phyloP scores from a whole-genome alignment of 176 grass and related monocot species.

The Oryza glumipatula region DNA sequence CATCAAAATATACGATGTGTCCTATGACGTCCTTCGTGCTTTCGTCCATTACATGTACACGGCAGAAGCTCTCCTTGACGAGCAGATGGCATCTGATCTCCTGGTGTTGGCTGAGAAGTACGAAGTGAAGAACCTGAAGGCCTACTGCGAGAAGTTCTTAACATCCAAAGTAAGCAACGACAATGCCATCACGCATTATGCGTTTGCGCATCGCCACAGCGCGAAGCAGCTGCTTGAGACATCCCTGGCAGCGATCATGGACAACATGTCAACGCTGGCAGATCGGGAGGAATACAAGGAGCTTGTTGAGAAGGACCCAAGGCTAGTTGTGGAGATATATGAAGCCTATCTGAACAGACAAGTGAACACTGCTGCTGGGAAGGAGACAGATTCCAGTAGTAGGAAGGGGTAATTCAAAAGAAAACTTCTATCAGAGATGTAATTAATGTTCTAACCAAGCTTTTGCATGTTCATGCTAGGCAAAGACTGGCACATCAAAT shows the following conservation, averaged over 20 bases:
- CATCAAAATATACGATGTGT: constrained; percentile 86
- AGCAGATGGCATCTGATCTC: constrained; percentile 76
- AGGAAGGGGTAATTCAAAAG: constrained; percentile 34
- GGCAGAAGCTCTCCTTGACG: constrained; percentile 69
- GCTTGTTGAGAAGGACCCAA: constrained; percentile 86
- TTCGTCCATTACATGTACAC: constrained; percentile 92
- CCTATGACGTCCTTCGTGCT: constrained; percentile 69
- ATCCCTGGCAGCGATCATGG: constrained; percentile 70
- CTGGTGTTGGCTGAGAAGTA: constrained; percentile 92
- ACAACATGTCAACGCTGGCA: constrained; percentile 71
- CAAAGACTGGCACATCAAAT: constrained; percentile 5
- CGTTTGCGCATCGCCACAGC: constrained; percentile 77
- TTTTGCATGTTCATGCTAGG: constrained; percentile 8
- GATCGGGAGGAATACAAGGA: constrained; percentile 88
- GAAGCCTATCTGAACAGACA: constrained; percentile 82
- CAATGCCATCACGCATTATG: constrained; percentile 70
- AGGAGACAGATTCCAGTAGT: constrained; percentile 48
- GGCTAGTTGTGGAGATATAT: constrained; percentile 92
- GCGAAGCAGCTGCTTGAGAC: constrained; percentile 81
- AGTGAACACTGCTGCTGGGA: constrained; percentile 64
- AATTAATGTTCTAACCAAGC: constrained; percentile 11
- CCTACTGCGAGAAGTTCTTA: constrained; percentile 83
- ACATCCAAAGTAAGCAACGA: constrained; percentile 86
- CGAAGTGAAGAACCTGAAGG: constrained; percentile 87
- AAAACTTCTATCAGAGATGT: neutral